Evolutionary conservation across 768 basidiomycete species (phyloP).

Genomic region (Chlorophyllum brunneum): DNA sequence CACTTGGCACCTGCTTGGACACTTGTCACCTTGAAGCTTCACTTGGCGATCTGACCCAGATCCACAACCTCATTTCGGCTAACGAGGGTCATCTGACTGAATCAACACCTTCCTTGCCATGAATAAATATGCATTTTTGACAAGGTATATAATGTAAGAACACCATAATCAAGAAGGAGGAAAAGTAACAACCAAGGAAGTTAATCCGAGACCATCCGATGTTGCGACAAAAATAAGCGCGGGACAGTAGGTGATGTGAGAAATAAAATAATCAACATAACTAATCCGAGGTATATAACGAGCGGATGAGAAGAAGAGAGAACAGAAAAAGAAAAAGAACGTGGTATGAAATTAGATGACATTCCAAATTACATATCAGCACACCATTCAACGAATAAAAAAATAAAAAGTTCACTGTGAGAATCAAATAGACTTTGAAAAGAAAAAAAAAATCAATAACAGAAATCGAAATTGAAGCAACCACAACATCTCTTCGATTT

Average conservation of each 20-base stretch:
- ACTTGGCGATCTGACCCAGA: too few relatives aligned
- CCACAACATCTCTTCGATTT: conserved; percentile 15
- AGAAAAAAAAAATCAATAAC: conserved; percentile 3
- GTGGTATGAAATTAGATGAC: conserved; percentile 4
- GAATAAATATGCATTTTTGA: too few relatives aligned
- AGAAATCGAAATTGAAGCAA: conserved; percentile 13
- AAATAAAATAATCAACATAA: not conserved
- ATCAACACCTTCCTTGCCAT: too few relatives aligned
- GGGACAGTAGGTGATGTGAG: not conserved
- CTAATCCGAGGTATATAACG: not conserved
- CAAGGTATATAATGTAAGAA: too few relatives aligned
- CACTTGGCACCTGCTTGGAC: too few relatives aligned
- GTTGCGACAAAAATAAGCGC: too few relatives aligned
- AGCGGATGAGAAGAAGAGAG: not conserved
- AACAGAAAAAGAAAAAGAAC: not conserved
- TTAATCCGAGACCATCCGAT: not conserved
- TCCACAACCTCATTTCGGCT: too few relatives aligned
- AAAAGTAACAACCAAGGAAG: too few relatives aligned
- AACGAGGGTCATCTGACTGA: too few relatives aligned
- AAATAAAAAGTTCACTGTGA: not conserved
- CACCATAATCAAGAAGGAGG: too few relatives aligned
- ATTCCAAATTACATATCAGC: conserved; percentile 13
- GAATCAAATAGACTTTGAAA: not conserved
- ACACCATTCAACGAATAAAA: not conserved
- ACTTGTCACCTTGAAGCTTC: not conserved